A percentile compares a stretch with the other conserved stretches of the same genome.
Conservation (phyloP, 805 yeast species). For the Saccharomyces kudriavzevii region DNA sequence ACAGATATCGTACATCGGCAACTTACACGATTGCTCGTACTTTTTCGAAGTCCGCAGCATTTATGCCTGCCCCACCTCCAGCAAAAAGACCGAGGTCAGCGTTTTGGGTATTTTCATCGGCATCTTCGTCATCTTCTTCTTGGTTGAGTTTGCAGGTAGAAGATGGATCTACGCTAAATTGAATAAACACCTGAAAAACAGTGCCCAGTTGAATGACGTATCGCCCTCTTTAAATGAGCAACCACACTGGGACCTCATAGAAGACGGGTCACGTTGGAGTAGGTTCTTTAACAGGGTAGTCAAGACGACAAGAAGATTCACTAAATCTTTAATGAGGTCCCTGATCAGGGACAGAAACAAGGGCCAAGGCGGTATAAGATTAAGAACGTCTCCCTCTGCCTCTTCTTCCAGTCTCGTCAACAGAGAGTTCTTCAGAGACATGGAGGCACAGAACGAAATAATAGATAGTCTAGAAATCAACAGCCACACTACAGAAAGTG, state of each 20-base stretch:
- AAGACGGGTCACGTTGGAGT: conserved; percentile 13
- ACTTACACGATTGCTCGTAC: conserved; percentile 68
- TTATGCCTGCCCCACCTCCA: conserved; percentile 78
- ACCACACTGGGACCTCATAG: conserved; percentile 26
- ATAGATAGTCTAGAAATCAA: conserved; percentile 34
- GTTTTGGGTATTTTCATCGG: conserved; percentile 57
- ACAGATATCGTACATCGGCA: conserved; percentile 60
- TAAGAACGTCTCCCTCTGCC: background rate
- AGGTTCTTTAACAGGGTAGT: conserved; percentile 2
- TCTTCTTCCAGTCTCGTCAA: background rate
- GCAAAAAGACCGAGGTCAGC: conserved; percentile 54
- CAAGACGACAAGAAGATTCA: conserved; percentile 1
- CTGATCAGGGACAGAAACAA: background rate
- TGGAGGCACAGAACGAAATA: conserved; percentile 35
- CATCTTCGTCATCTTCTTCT: conserved; percentile 37
- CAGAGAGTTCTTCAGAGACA: conserved; percentile 26
- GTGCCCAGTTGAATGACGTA: background rate
- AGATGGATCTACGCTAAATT: conserved; percentile 16
- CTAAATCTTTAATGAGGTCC: background rate
- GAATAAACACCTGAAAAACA: conserved; percentile 8
- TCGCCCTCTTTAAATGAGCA: conserved; percentile 19
- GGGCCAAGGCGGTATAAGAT: conserved; percentile 6
- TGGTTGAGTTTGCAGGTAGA: conserved; percentile 35
- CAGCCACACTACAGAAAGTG: conserved; percentile 6
- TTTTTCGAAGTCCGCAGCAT: conserved; percentile 78